These are phyloP conservation scores for Sporothrix brunneoviolacea DNA, from an alignment of 2,329 filamentous ascomycete species.

Conservation along the genomic window DNA sequence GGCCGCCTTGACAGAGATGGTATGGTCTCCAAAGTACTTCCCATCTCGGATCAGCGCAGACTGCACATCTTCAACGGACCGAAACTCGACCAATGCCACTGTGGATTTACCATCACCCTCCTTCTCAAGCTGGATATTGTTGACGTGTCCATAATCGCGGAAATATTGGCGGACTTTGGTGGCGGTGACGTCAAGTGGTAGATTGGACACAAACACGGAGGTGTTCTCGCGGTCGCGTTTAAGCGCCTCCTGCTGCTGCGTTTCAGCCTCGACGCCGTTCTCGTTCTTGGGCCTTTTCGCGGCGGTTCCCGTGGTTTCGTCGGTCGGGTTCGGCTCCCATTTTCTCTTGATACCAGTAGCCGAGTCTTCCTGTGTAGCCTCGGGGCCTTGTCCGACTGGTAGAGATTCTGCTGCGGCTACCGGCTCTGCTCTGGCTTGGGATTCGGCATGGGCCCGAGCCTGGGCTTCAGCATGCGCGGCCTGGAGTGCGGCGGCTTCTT, in stretches of 20 bases:
- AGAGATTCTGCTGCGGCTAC: background rate
- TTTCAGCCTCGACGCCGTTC: slow-evolving; percentile 22
- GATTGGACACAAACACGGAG: slow-evolving; percentile 70
- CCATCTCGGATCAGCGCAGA: slow-evolving; percentile 75
- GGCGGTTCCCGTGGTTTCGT: slow-evolving; percentile 42
- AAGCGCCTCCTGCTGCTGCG: slow-evolving; percentile 30
- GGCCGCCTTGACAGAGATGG: slow-evolving; percentile 68
- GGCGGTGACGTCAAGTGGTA: slow-evolving; percentile 64
- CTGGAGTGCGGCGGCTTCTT: slow-evolving; percentile 38
- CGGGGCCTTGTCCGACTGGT: slow-evolving; percentile 18
- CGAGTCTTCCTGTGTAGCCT: slow-evolving; percentile 28
- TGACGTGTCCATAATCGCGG: slow-evolving; percentile 79
- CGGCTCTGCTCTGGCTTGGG: background rate
- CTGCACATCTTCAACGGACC: slow-evolving; percentile 68
- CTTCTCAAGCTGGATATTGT: slow-evolving; percentile 62
- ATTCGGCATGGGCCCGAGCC: slow-evolving; percentile 14
- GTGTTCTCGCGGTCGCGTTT: slow-evolving; percentile 89
- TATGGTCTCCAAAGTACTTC: slow-evolving; percentile 67
- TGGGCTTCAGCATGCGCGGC: slow-evolving; percentile 31
- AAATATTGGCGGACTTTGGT: slow-evolving; percentile 83
- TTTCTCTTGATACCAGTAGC: slow-evolving; percentile 62
- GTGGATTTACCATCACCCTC: slow-evolving; percentile 55
- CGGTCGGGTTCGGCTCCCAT: slow-evolving; percentile 49
- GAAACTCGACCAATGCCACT: slow-evolving; percentile 79
- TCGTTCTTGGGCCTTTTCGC: slow-evolving; percentile 62